Conservation (phyloP, 371 early-diverging fungal genomes). For the Lichtheimia hyalospora region DNA sequence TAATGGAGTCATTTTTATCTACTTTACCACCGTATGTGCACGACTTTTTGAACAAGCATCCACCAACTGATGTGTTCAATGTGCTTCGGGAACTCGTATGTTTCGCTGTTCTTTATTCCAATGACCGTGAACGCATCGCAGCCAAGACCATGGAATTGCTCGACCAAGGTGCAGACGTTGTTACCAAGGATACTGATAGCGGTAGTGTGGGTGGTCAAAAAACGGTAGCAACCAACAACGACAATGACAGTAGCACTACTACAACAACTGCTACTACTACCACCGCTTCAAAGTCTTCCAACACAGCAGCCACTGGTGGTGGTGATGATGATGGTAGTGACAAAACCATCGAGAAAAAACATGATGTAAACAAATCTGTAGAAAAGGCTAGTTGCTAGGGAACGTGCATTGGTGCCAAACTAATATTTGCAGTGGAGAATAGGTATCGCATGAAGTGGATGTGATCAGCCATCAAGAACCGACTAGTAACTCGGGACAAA, state of each 20-base stretch:
- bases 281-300: too few species aligned
- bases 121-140: slow-evolving; percentile 39
- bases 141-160: slow-evolving; percentile 22
- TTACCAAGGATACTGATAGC: neutral
- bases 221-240: neutral
- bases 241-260: too few species aligned
- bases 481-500: neutral
- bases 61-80: slow-evolving; percentile 48
- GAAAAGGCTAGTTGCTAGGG: too few species aligned
- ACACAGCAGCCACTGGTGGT: too few species aligned
- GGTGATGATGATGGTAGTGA: too few species aligned
- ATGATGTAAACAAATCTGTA: too few species aligned
- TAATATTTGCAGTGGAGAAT: too few species aligned
- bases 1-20: slow-evolving; percentile 47
- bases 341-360: too few species aligned
- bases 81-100: slow-evolving; percentile 44
- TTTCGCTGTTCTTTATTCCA: slow-evolving; percentile 50
- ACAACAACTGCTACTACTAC: too few species aligned
- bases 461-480: neutral
- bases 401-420: too few species aligned
- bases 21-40: slow-evolving; percentile 55
- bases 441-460: too few species aligned
- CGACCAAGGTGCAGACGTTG: slow-evolving; percentile 21
- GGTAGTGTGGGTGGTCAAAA: neutral
- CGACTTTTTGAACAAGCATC: slow-evolving; percentile 35